A percentile compares a stretch with the other conserved stretches of the same genome.
Evolutionary conservation across 2,329 filamentous ascomycete species (phyloP).

Genomic region (Ciborinia camelliae): DNA sequence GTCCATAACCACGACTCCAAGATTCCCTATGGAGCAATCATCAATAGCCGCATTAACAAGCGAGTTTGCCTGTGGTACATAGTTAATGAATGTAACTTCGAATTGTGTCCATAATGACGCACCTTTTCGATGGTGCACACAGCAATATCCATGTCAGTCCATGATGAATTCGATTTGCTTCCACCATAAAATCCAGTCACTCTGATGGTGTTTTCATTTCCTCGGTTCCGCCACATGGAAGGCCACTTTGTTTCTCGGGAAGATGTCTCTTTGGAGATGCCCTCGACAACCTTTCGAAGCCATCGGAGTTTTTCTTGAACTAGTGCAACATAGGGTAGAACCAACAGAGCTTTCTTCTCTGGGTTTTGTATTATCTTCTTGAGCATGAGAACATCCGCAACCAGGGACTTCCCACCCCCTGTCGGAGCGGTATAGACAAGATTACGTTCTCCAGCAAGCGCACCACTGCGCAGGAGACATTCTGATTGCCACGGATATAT

Average conservation of each 20-base stretch:
- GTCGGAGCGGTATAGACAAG: slow-evolving; percentile 79
- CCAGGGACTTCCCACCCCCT: slow-evolving; percentile 73
- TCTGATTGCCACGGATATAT: slow-evolving; percentile 81
- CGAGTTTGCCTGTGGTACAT: slow-evolving; percentile 59
- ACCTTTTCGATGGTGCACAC: slow-evolving; percentile 79
- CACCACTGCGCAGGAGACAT: slow-evolving; percentile 64
- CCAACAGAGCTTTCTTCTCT: slow-evolving; percentile 64
- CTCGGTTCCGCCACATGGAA: slow-evolving; percentile 51
- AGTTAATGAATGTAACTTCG: not conserved
- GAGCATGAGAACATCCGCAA: slow-evolving; percentile 70
- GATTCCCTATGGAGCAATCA: slow-evolving; percentile 59
- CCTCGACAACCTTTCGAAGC: slow-evolving; percentile 64
- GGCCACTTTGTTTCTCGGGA: slow-evolving; percentile 27
- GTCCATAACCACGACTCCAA: slow-evolving; percentile 68
- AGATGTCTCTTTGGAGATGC: slow-evolving; percentile 43
- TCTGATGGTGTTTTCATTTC: slow-evolving; percentile 56
- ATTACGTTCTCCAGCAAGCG: slow-evolving; percentile 63
- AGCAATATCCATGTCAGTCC: slow-evolving; percentile 73
- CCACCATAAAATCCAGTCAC: slow-evolving; percentile 75
- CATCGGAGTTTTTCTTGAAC: slow-evolving; percentile 78
- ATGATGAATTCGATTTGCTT: slow-evolving; percentile 61
- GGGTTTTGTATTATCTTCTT: slow-evolving; percentile 64
- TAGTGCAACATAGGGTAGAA: slow-evolving; percentile 74
- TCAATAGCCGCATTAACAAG: slow-evolving; percentile 71
- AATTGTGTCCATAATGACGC: slow-evolving; percentile 13